phyloP scores from a whole-genome alignment of 2,329 filamentous ascomycete species.

The Apiospora rasikravindrae region DNA sequence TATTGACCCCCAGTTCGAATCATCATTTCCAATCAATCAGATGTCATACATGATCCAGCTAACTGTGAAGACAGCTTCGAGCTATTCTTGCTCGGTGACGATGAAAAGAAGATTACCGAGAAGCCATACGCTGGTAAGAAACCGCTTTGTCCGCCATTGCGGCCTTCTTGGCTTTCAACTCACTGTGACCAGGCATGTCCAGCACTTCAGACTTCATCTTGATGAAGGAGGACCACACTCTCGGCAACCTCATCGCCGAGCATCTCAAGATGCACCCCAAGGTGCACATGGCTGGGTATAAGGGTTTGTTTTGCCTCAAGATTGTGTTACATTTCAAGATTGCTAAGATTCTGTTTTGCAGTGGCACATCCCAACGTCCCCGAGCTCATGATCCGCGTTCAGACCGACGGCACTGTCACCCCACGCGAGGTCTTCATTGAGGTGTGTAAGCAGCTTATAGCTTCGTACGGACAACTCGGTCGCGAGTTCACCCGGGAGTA shows the following conservation, averaged over 20 bases:
- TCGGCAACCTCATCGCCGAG: constrained; percentile 86
- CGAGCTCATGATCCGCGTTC: constrained; percentile 75
- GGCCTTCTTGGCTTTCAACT: constrained; percentile 19
- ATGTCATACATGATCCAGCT: constrained; percentile 27
- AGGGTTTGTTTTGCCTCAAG: constrained; percentile 60
- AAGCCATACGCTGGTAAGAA: constrained; percentile 84
- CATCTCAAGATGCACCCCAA: constrained; percentile 84
- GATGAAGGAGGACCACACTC: constrained; percentile 95
- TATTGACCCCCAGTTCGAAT: constrained; percentile 25
- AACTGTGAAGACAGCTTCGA: constrained; percentile 71
- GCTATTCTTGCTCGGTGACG: constrained; percentile 79
- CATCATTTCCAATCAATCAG: constrained; percentile 7
- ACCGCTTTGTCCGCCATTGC: not conserved
- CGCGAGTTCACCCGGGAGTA: constrained; percentile 93
- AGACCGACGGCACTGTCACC: constrained; percentile 86
- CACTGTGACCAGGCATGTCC: constrained; percentile 70
- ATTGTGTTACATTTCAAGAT: constrained; percentile 18
- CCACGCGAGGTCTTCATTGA: constrained; percentile 88
- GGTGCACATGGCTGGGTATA: constrained; percentile 91
- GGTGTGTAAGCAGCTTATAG: constrained; percentile 81
- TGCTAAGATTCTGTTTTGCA: constrained; percentile 31
- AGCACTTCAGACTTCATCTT: constrained; percentile 96
- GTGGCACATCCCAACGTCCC: constrained; percentile 67
- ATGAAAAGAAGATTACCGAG: constrained; percentile 92
- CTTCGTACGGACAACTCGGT: constrained; percentile 78